Conservation (phyloP, 805 yeast genomes). For the Suhomyces vadensis region DNA sequence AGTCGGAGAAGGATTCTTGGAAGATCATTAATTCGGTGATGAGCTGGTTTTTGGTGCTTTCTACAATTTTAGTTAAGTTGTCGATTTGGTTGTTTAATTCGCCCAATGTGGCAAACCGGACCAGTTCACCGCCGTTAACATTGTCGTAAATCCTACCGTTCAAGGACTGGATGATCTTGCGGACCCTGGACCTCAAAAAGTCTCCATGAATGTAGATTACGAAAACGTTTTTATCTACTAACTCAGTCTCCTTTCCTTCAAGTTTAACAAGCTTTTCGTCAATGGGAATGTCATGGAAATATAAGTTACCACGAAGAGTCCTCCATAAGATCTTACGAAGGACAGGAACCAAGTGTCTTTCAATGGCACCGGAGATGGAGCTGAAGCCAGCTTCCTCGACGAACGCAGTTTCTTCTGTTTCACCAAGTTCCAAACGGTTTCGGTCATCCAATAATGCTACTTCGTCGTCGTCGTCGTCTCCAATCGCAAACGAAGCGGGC, state of each 20-base stretch:
- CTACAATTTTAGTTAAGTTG: slow-evolving; percentile 35
- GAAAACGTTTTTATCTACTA: slow-evolving; percentile 36
- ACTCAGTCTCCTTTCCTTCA: slow-evolving; percentile 14
- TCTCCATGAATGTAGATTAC: slow-evolving; percentile 45
- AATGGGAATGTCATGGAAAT: slow-evolving; percentile 41
- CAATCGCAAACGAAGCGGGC: background rate
- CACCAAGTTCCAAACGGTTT: slow-evolving; percentile 24
- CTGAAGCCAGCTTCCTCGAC: slow-evolving; percentile 29
- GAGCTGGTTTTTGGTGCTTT: slow-evolving; percentile 36
- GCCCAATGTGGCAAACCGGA: slow-evolving; percentile 26
- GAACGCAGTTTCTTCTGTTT: slow-evolving; percentile 21
- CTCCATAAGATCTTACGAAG: slow-evolving; percentile 45
- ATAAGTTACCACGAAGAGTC: slow-evolving; percentile 43
- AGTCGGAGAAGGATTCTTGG: slow-evolving; percentile 37
- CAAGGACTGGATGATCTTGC: slow-evolving; percentile 37
- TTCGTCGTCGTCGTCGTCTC: slow-evolving; percentile 22
- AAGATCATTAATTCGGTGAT: slow-evolving; percentile 38
- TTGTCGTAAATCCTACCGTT: slow-evolving; percentile 42
- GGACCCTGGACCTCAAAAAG: slow-evolving; percentile 33
- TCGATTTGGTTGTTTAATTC: slow-evolving; percentile 34
- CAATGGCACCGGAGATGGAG: slow-evolving; percentile 38
- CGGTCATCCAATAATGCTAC: slow-evolving; percentile 28
- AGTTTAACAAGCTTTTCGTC: slow-evolving; percentile 18
- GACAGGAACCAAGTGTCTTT: slow-evolving; percentile 35
- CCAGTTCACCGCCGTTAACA: slow-evolving; percentile 30